Evolutionary conservation across 371 early-diverging fungal genomes (phyloP).

Genomic region (Mucor circinelloides): DNA sequence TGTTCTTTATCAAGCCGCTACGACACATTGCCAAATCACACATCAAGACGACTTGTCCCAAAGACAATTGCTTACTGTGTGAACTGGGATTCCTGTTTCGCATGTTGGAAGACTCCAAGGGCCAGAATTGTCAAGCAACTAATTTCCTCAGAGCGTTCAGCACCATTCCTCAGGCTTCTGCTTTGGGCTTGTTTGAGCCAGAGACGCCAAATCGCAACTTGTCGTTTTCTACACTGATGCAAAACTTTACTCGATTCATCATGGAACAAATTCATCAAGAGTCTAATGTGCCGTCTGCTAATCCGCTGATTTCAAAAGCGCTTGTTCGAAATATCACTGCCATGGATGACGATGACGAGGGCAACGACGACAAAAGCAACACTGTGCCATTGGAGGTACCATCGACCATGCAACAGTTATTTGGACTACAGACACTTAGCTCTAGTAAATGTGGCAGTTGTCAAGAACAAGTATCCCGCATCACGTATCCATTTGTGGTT

Average conservation of each 20-base stretch:
- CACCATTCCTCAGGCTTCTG: slow-evolving; percentile 80
- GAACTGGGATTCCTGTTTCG: slow-evolving; percentile 91
- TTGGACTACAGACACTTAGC: slow-evolving; percentile 67
- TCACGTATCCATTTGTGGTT: slow-evolving; percentile 76
- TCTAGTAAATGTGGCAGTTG: slow-evolving; percentile 70
- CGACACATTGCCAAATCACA: slow-evolving; percentile 75
- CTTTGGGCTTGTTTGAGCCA: slow-evolving; percentile 85
- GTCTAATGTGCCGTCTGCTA: slow-evolving; percentile 36
- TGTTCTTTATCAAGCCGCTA: slow-evolving; percentile 73
- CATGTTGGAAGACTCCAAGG: slow-evolving; percentile 88
- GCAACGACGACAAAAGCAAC: too few species aligned
- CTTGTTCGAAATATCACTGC: slow-evolving; percentile 14
- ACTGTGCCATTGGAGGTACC: slow-evolving; percentile 33
- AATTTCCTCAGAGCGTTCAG: slow-evolving; percentile 86
- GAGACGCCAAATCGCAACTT: slow-evolving; percentile 63
- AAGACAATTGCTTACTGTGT: slow-evolving; percentile 83
- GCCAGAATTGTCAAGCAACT: slow-evolving; percentile 93
- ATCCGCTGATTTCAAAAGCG: slow-evolving; percentile 41
- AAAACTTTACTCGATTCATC: slow-evolving; percentile 86
- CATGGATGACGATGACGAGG: slow-evolving; percentile 6
- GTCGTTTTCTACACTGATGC: slow-evolving; percentile 76
- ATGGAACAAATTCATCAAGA: slow-evolving; percentile 87
- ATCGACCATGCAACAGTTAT: slow-evolving; percentile 73
- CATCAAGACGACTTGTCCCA: slow-evolving; percentile 67
- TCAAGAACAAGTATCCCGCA: slow-evolving; percentile 57